Evolutionary conservation across 2,329 filamentous ascomycete species (phyloP), one percentile per base, ranked within the genome.

Genomic region (Teratosphaeria epicoccoides): DNA sequence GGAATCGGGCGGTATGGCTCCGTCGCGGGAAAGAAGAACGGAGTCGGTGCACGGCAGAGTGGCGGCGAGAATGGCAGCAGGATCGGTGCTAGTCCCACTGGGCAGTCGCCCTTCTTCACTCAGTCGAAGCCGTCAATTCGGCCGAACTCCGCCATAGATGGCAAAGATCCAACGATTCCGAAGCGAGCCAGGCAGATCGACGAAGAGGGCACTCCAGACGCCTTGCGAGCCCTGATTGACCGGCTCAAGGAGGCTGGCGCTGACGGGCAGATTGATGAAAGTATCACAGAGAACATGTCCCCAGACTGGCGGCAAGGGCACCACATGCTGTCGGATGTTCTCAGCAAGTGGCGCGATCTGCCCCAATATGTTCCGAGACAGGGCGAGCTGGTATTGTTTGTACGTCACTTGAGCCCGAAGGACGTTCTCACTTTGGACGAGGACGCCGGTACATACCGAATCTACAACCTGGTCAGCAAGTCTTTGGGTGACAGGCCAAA

Each of bases 371-470:
- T 77, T 1, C 79, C 80, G 2, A 73, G 80, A 2, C 57, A 68
- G 0, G 80, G 79, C 1, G 80, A 83, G 53, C 61, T 82, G 2
- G 78, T 83, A 0, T 67, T 83, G 0, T 82, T 77, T 44, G 63
- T 71, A 1, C 66, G 73, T 10, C 59, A 65, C 3, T 43, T 73
- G 1, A 54, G 55, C 0, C 26, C 54, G 2, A 56, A 58, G 1
- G 59, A 70, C 9, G 55, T 62, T 4, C 56, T 74, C 4, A 54
- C 54, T 0, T 68, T 62, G 44, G 59, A 71, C 25, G 45, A 59
- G 0, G 43, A 37, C 1, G 59, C 61, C 1, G 54, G 54, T 0
- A 56, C 62, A 4, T 66, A 62, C 23, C 56, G 58, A 9, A 52
- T 51, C 12, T n/a, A 52, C 17, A 49, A 57, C 26, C 24, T 17